These are phyloP conservation scores for Epichloe scottii DNA, from an alignment of 2,329 filamentous ascomycete species.

Conservation along the genomic window DNA sequence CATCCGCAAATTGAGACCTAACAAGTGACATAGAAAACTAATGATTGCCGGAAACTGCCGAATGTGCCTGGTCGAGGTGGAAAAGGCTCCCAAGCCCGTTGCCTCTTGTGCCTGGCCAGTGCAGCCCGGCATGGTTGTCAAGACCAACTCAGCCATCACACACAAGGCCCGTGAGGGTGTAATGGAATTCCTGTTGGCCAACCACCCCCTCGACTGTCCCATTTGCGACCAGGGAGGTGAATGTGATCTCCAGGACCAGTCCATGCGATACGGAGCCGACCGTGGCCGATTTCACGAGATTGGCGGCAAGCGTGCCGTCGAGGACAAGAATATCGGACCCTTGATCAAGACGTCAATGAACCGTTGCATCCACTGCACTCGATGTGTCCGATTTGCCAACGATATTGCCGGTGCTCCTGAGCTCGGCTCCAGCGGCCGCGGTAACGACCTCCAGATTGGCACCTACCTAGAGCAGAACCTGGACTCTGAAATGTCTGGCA, in stretches of 20 bases:
- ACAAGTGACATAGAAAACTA: slow-evolving; percentile 57
- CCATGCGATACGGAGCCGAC: slow-evolving; percentile 95
- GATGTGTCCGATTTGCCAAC: slow-evolving; percentile 95
- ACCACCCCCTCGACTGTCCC: slow-evolving; percentile 91
- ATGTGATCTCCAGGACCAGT: slow-evolving; percentile 98
- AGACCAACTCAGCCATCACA: slow-evolving; percentile 89
- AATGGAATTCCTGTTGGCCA: slow-evolving; percentile 96
- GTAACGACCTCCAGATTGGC: slow-evolving; percentile 95
- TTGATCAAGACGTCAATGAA: slow-evolving; percentile 99
- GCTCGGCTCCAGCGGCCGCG: slow-evolving; percentile 85
- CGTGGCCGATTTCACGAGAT: slow-evolving; percentile 94
- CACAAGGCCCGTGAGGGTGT: slow-evolving; percentile 98
- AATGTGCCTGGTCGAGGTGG: slow-evolving; percentile 98
- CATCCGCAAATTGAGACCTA: slow-evolving; percentile 22
- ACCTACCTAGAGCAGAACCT: slow-evolving; percentile 94
- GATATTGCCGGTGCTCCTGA: slow-evolving; percentile 93
- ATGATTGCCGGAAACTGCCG: slow-evolving; percentile 99
- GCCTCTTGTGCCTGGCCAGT: slow-evolving; percentile 98
- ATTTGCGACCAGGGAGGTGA: slow-evolving; percentile 99
- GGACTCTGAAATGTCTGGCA: slow-evolving; percentile 88
- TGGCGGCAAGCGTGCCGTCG: slow-evolving; percentile 89
- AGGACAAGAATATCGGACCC: slow-evolving; percentile 98
- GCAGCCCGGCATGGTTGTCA: slow-evolving; percentile 96
- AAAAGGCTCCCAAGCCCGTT: slow-evolving; percentile 89
- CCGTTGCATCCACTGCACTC: slow-evolving; percentile 97